Evolutionary conservation across 129 eudicot species (phyloP), one percentile per base, ranked within the genome.

Genomic region (Sambucus nigra): DNA sequence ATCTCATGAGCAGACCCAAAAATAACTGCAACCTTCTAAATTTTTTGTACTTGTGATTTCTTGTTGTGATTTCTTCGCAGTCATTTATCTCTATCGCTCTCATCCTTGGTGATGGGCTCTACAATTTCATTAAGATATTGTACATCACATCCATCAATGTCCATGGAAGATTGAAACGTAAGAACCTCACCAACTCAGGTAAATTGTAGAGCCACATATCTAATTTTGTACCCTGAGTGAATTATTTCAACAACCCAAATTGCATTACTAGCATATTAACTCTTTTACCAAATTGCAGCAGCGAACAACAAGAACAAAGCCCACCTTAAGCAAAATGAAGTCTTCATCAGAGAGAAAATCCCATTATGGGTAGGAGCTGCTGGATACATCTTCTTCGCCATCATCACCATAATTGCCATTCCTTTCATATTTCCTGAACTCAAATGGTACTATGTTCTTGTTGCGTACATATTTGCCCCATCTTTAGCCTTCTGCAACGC

Each of bases 401-500:
- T 70, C 5, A 41, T 80, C 7, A 78, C 91, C 10, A 65, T 72
- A 12, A 60, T 83, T 18, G 75, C 76, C 0, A 53, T 88, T 27
- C 96, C 96, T 1, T 28, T 63, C 63, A 74, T 88, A 33, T 80
- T 88, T 64, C 96, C 76, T 1, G 79, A 83, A 57, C 76, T 88
- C 29, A 88, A 75, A 64, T 88, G 96, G 96, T 82, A 87, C 66
- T 83, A 69, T 32, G 83, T 88, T 11, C 59, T 83, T 6, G 31
- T 80, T 7, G 78, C 94, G 67, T 83, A 88, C 71, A 66, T 83
- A 15, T 69, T 83, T 40, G 85, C 94, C 28, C 96, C 96, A 5
- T 69, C 89, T 10, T 53, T 88, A 39, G 96, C 96, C 57, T 88
- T 88, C 76, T 88, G 96, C 73, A 88, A 83, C 13, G 91, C 96